Evolutionary conservation across 805 yeast genomes (phyloP).

Genomic region (Candida manassasensis): DNA sequence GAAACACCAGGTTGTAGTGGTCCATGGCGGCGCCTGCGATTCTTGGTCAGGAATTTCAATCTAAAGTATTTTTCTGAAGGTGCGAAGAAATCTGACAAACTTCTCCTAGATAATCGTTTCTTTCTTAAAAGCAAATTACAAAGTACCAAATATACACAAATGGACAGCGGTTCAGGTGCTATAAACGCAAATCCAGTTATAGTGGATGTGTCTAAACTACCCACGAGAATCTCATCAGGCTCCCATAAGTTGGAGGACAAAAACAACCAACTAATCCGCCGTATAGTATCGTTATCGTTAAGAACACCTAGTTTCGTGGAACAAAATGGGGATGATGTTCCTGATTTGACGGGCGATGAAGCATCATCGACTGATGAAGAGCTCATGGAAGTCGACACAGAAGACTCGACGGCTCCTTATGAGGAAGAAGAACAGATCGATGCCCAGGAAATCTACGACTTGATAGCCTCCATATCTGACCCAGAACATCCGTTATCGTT

Average conservation of each 20-base stretch:
- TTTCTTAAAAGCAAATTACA: neutral
- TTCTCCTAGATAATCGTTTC: neutral
- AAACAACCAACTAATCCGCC: constrained; percentile 17
- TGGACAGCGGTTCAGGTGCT: constrained; percentile 41
- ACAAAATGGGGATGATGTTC: constrained; percentile 11
- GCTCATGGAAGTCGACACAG: constrained; percentile 20
- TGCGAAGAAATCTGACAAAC: too few species aligned
- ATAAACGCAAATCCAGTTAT: constrained; percentile 91
- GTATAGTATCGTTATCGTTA: constrained; percentile 31
- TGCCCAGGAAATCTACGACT: constrained; percentile 83
- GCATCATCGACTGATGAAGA: constrained; percentile 17
- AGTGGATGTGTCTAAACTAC: constrained; percentile 69
- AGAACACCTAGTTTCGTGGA: constrained; percentile 1
- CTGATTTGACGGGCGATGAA: constrained; percentile 25
- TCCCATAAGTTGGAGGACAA: constrained; percentile 8
- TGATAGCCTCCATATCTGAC: constrained; percentile 82
- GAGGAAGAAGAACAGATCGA: constrained; percentile 65
- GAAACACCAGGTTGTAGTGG: constrained; percentile 19
- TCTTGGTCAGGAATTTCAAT: too few species aligned
- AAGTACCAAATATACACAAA: neutral
- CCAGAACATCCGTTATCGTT: constrained; percentile 96
- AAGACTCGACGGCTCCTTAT: constrained; percentile 10
- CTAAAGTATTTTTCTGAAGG: too few species aligned
- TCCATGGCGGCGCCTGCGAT: constrained; percentile 35
- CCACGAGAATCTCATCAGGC: constrained; percentile 48